Evolutionary conservation across 2,329 filamentous ascomycete genomes (phyloP).

Genomic region (Exophiala alcalophila): DNA sequence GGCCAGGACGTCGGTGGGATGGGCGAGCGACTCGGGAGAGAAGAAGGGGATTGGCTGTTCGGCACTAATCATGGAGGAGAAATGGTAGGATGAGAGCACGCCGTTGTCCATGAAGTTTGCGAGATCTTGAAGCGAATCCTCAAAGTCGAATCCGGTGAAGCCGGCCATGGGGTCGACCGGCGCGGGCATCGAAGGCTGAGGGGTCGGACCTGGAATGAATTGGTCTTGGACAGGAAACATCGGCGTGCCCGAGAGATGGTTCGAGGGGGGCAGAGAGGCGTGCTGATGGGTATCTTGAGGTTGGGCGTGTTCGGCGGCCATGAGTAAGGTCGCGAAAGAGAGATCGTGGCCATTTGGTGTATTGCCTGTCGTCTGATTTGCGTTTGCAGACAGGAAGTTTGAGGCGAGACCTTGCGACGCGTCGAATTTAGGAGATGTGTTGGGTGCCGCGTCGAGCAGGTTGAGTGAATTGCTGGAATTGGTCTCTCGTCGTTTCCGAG

Average conservation of each 20-base stretch:
- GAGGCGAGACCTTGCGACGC: conserved; percentile 24
- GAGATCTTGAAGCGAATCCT: conserved; percentile 39
- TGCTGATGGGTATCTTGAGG: conserved; percentile 35
- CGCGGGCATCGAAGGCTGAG: conserved; percentile 37
- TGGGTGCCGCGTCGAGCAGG: conserved; percentile 6
- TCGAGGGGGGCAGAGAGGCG: conserved; percentile 13
- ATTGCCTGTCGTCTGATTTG: conserved; percentile 6
- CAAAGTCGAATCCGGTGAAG: conserved; percentile 29
- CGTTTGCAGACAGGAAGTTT: conserved; percentile 13
- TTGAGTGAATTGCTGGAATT: conserved; percentile 7
- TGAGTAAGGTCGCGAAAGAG: conserved; percentile 40
- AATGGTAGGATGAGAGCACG: conserved; percentile 39
- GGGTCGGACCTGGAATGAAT: conserved; percentile 38
- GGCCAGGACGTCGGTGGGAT: conserved; percentile 30
- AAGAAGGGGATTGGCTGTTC: conserved; percentile 45
- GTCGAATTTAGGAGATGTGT: conserved; percentile 13
- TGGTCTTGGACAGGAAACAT: conserved; percentile 18
- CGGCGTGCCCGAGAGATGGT: conserved; percentile 11
- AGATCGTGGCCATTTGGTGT: conserved; percentile 31
- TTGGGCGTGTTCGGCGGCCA: conserved; percentile 43
- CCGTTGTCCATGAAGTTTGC: conserved; percentile 41
- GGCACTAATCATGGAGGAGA: conserved; percentile 39
- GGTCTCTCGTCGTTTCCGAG: conserved; percentile 9
- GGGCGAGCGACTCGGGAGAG: conserved; percentile 39
- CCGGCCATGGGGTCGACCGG: conserved; percentile 37